Evolutionary conservation across 257 asterid species (phyloP).

Genomic region (Rehmannia glutinosa): DNA sequence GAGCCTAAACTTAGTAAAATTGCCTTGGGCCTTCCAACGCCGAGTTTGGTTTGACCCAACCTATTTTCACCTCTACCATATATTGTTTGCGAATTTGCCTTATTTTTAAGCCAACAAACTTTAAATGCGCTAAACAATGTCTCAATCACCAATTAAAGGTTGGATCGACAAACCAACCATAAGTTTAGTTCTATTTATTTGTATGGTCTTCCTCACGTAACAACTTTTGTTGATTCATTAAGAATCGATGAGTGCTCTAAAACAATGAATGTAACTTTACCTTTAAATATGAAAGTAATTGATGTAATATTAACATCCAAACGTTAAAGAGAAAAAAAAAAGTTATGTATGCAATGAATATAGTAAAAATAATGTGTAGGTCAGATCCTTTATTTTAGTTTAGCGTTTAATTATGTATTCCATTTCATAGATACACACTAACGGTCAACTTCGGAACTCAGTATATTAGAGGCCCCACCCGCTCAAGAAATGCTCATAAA

Average conservation of each 20-base stretch:
- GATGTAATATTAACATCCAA: no score
- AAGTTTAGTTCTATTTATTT: constrained; percentile 11
- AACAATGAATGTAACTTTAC: constrained; percentile 15
- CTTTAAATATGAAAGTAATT: background rate
- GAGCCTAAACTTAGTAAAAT: no score
- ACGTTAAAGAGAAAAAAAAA: no score
- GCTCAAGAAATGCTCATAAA: no score
- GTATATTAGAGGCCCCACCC: no score
- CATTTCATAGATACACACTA: no score
- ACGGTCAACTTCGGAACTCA: no score
- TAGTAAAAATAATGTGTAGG: background rate
- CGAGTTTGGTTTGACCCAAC: no score
- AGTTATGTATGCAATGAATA: background rate
- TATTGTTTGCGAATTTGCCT: constrained; percentile 10
- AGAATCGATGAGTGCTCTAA: constrained; percentile 18
- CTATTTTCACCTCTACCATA: constrained; percentile 21
- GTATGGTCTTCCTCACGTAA: constrained; percentile 21
- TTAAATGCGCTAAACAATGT: constrained; percentile 3
- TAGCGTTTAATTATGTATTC: no score
- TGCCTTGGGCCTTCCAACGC: no score
- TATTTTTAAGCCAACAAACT: constrained; percentile 4
- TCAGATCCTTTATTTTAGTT: no score
- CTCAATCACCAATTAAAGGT: constrained; percentile 8
- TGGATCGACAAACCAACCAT: background rate
- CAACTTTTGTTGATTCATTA: constrained; percentile 12